Conservation (phyloP, 169 alveolate species). For the Theileria parva region DNA sequence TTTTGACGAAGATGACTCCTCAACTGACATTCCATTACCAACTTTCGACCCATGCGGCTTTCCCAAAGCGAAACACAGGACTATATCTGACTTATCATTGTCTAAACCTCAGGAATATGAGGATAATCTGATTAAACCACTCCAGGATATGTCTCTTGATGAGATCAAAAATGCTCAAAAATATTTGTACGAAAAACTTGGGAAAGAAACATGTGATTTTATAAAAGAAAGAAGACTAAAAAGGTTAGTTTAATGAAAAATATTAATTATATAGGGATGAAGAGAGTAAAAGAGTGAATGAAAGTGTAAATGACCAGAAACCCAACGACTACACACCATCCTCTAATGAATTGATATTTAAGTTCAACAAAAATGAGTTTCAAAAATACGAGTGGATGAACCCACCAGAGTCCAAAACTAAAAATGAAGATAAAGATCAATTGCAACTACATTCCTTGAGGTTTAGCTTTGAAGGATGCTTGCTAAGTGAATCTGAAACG, state of each 20-base stretch:
- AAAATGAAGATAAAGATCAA: conserved; percentile 6
- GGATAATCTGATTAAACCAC: conserved; percentile 3
- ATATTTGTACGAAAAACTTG: conserved; percentile 35
- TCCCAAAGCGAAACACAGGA: conserved; percentile 55
- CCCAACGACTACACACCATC: neutral
- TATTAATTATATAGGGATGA: conserved; percentile 10
- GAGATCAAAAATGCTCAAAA: conserved; percentile 42
- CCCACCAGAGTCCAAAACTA: conserved; percentile 66
- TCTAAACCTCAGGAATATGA: conserved; percentile 22
- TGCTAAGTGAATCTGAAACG: conserved; percentile 35
- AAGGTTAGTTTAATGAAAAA: conserved; percentile 19
- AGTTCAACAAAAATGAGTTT: conserved; percentile 40
- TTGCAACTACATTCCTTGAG: conserved; percentile 69
- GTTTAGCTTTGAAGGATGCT: conserved; percentile 70
- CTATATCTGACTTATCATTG: conserved; percentile 8
- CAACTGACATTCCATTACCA: conserved; percentile 9
- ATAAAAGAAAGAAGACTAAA: conserved; percentile 34
- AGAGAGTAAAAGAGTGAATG: conserved; percentile 11
- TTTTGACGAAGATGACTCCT: conserved; percentile 38
- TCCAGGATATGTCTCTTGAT: conserved; percentile 24
- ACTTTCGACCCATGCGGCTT: conserved; percentile 14
- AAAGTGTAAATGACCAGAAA: neutral
- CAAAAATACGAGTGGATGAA: conserved; percentile 77
- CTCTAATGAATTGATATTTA: conserved; percentile 28
- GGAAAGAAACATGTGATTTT: conserved; percentile 51